Evolutionary conservation across 164 flowering plant genomes (phyloP), one percentile per base, ranked within the genome.

Genomic region (Sextonia rubra): DNA sequence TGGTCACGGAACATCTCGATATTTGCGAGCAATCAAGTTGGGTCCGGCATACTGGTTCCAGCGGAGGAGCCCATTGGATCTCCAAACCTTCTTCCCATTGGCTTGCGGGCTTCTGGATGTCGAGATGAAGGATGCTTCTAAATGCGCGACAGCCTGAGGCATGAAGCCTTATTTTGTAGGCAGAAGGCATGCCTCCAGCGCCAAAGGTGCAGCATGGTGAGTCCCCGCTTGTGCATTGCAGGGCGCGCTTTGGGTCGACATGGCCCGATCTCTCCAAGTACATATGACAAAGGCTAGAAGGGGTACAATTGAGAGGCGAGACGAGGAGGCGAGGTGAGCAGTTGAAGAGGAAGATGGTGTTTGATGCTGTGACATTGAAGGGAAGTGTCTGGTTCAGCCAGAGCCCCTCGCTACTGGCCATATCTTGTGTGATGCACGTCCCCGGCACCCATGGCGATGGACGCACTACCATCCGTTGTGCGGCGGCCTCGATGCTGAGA

Each of bases 71-170:
- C 94, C 94, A 90, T 69, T 88, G 94, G 65, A 88, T 85, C 76
- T 90, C 92, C 76, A 90, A 47, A 0, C 94, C 94, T 74, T 87
- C 88, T 70, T 86, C 84, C 92, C 92, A 90, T 44, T 84, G 78
- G 29, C 47, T 76, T 0, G 84, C 78, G 2, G 88, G 78, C 47
- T 76, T 81, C 14, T 47, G 71, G 0, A 78, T 73, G 76, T 88
- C 82, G 74, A 88, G 74, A 70, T 82, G 78, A 69, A 90, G 77
- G 64, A 88, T 79, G 85, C 94, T 90, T 77, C 89, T 84, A 64
- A 85, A 88, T 6, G 87, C 91, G 76, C 49, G 77, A 60, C 94
- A 90, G 12, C 91, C 90, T 1, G 90, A 86, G 71, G 26, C 77
- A 68, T 85, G 89, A 67, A 88, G 88, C 70, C 89, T 68, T 30